These are phyloP conservation scores for Clarireedia homoeocarpa DNA, from an alignment of 2,329 filamentous ascomycete genomes.

Conservation along the genomic window DNA sequence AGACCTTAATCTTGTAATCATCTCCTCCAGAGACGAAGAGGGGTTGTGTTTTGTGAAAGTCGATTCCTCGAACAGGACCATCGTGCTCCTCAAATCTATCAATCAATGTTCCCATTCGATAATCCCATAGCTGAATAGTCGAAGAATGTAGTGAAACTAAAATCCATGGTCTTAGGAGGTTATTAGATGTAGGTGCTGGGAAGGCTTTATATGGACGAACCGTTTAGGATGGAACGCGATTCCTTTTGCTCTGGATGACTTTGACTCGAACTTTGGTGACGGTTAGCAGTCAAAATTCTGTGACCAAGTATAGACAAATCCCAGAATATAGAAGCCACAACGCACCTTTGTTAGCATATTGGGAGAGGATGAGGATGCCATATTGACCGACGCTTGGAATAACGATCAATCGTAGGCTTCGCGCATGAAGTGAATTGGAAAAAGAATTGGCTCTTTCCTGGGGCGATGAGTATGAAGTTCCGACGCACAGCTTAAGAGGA, in stretches of 20 bases:
- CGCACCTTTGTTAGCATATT: conserved; percentile 64
- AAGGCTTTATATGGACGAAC: conserved; percentile 36
- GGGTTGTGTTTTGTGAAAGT: conserved; percentile 98
- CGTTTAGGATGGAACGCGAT: conserved; percentile 66
- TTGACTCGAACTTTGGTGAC: conserved; percentile 55
- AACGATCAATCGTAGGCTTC: conserved; percentile 49
- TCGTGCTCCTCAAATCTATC: conserved; percentile 99
- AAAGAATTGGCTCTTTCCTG: conserved; percentile 1
- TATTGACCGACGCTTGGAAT: conserved; percentile 44
- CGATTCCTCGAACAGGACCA: conserved; percentile 90
- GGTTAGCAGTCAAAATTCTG: conserved; percentile 26
- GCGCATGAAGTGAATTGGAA: conserved; percentile 39
- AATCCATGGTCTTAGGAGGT: conserved; percentile 78
- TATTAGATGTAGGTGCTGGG: conserved; percentile 23
- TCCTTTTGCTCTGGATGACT: conserved; percentile 66
- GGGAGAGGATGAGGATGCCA: conserved; percentile 47
- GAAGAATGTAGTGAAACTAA: conserved; percentile 98
- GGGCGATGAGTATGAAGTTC: not conserved
- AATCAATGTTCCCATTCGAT: conserved; percentile 98
- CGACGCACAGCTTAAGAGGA: not conserved
- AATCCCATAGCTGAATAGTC: conserved; percentile 98
- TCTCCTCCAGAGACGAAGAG: conserved; percentile 98
- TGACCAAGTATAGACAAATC: not conserved
- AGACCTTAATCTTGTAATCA: conserved; percentile 99
- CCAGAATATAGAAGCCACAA: not conserved